Evolutionary conservation across 768 basidiomycete species (phyloP), one percentile per base, ranked within the genome.

Genomic region (Leucocoprinus sp.): DNA sequence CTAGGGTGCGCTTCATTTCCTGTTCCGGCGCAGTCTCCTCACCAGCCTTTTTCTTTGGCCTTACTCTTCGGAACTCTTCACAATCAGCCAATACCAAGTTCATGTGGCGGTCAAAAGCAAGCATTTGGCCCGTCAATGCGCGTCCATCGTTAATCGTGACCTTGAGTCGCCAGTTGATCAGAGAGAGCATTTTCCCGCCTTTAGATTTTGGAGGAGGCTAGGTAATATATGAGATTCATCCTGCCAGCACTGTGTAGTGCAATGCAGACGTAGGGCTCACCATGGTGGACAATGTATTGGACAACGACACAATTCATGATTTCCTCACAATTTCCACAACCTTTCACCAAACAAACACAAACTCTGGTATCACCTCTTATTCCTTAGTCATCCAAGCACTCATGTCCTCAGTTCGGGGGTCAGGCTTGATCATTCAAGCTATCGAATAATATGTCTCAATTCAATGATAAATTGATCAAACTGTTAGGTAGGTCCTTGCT

Each of bases 21-120:
- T 95, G 91, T 62, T 82, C 79, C 1, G 78, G 78, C 5, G 76
- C 79, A 3, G 79, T 75, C 61, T 83, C 88, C 66, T 80, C 82
- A 21, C 87, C 88, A 11, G 78, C 60, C 70, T 95, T 88, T 72
- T 92, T 92, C 74, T 98, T 97, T 29, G 86, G 85, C 53, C 87
- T 71, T 33, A 98, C 82, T 53, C 87, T 81, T 57, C 96, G 71
- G 62, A 98, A 99, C 66, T 99, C 96, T 65, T 99, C 96, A 60
- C 93, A 97, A 56, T 98, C 96, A 12, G 95, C 93, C 44, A 99
- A 70, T 36, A 99, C 96, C 55, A 99, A 74, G 69, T 99, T 99
- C 96, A 98, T 99, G 67, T 99, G 96, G 59, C 89, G 84, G 71
- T 99, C 96, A 63, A 97, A 99, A 42, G 96, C 96, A 63, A 99